Evolutionary conservation across 73 alveolate genomes (phyloP), one percentile per base, ranked within the genome.

Genomic region (Paramecium biaurelia): DNA sequence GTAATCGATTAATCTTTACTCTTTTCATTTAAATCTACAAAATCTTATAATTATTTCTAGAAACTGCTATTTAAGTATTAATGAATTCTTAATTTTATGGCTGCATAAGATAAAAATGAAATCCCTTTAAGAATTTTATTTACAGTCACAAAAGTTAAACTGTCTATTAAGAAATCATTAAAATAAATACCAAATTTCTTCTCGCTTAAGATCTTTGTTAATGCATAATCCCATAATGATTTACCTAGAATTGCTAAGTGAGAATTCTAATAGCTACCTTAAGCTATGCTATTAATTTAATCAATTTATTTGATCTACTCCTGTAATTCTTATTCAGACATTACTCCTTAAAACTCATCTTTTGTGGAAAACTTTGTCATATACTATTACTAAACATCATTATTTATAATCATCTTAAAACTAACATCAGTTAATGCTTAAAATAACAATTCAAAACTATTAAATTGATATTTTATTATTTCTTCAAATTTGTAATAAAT

Each of bases 341-440:
- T 37, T 53, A 1, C 11, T 5, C 59, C 68, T 53, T 53, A 18
- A 53, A 37, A 28, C 2, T 74, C 87, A 11, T 74, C 59, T 41
- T 32, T 74, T 0, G 37, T 34, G 34, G n/a, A 74, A 11, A 74
- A 74, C 18, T 11, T 21, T 34, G 34, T 1, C 35, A 34, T 21
- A 37, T 74, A 74, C 3, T 74, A 12, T n/a, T 15, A 9, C 18
- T 37, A 5, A 28, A 74, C 9, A 0, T 34, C 18, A 74, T 74
- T 74, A 74, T 74, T 74, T 14, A 74, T 34, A 12, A 34, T 18
- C 35, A 28, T 12, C 67, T 20, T 74, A 15, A 74, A 34, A 34
- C 63, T 74, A 21, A 74, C 59, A 41, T 74, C 87, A 34, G 87
- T 74, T 43, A 74, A 30, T 5, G 87, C 84, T 30, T 63, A 63